A percentile compares a stretch with the other conserved stretches of the same genome.
Conservation (phyloP, 345 rosid genomes). For the Toxicodendron radicans region DNA sequence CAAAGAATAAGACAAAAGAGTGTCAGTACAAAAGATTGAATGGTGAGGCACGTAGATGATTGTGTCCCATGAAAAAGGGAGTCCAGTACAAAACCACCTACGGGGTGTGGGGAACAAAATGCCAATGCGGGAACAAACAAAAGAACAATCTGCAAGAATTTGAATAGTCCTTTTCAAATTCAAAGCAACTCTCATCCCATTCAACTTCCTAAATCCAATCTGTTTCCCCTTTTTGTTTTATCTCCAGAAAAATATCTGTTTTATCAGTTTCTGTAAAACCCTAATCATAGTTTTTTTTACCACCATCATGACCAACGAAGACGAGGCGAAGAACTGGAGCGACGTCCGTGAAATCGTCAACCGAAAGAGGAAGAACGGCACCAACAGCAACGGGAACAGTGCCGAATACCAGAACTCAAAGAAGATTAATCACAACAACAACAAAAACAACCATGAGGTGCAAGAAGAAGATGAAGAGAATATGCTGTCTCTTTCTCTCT, state of each 20-base stretch:
- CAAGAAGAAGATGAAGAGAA: slow-evolving; percentile 13
- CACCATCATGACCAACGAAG: not conserved
- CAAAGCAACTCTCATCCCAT: not conserved
- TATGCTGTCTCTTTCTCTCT: slow-evolving; percentile 25
- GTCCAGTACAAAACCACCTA: not conserved
- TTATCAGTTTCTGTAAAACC: not conserved
- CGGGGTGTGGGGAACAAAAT: no score
- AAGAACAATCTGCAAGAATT: slow-evolving; percentile 6
- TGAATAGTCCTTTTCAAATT: slow-evolving; percentile 20
- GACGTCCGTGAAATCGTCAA: not conserved
- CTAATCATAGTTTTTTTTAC: not conserved
- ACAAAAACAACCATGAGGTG: not conserved
- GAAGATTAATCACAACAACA: not conserved
- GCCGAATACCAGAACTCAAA: not conserved
- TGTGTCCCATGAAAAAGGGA: not conserved
- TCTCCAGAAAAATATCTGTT: not conserved
- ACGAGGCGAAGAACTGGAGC: not conserved
- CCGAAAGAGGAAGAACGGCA: slow-evolving; percentile 13
- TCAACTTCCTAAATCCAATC: not conserved
- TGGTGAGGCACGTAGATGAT: not conserved
- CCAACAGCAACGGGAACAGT: not conserved
- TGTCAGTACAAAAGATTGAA: not conserved
- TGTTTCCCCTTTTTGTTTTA: not conserved
- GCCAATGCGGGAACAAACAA: not conserved
- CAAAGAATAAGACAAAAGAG: not conserved